phyloP scores from a whole-genome alignment of 2,329 filamentous ascomycete genomes.

The Exophiala oligosperma region DNA sequence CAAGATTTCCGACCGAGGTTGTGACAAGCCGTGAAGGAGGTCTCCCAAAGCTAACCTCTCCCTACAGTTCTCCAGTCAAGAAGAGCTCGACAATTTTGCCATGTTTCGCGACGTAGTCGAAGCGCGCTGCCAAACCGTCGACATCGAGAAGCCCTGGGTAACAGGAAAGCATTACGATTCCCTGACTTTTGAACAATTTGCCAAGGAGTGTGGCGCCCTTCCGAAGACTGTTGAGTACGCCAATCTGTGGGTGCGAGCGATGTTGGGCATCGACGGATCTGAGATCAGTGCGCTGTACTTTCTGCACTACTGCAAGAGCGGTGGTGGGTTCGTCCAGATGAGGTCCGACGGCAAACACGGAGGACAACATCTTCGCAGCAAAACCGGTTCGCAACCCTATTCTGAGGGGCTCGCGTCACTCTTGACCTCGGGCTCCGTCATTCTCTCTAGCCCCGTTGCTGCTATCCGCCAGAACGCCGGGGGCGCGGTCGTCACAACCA shows the following conservation, averaged over 20 bases:
- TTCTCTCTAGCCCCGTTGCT: not conserved
- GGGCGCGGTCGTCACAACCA: not conserved
- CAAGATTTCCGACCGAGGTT: no score
- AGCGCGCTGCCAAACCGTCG: not conserved
- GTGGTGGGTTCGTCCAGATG: conserved; percentile 54
- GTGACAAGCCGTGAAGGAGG: no score
- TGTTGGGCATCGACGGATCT: conserved; percentile 51
- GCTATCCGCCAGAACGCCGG: not conserved
- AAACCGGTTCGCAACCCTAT: conserved; percentile 27
- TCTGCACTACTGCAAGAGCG: conserved; percentile 55
- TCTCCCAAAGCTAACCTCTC: not conserved
- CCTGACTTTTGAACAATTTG: not conserved
- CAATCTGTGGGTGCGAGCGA: conserved; percentile 49
- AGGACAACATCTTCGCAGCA: conserved; percentile 52
- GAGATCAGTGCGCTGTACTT: conserved; percentile 56
- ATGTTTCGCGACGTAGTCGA: not conserved
- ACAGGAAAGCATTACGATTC: not conserved
- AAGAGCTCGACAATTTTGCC: not conserved
- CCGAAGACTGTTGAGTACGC: not conserved
- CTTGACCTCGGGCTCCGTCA: not conserved
- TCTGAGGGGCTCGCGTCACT: not conserved
- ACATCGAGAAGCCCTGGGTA: not conserved
- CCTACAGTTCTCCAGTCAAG: not conserved
- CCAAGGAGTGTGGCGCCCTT: not conserved
- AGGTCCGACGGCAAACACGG: conserved; percentile 53